Percentiles rank a stretch among this genome's conserved stretches.
These are phyloP conservation scores for Populus davidiana DNA, from an alignment of 345 rosid genomes.

Conservation along the genomic window DNA sequence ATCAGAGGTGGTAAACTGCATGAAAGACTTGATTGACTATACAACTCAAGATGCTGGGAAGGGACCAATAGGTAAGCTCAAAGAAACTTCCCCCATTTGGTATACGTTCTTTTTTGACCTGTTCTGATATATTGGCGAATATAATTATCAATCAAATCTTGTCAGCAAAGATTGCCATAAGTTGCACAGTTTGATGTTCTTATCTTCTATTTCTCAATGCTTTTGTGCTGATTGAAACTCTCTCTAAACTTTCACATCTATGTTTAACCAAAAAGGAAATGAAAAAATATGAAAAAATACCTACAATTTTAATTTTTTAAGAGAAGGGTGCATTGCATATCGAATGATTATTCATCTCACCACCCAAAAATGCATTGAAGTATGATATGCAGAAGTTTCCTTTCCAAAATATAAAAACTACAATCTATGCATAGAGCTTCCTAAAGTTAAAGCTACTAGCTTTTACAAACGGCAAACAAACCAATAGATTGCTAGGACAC, in stretches of 20 bases:
- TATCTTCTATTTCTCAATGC: background rate
- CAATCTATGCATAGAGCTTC: background rate
- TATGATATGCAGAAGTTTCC: background rate
- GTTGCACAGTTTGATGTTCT: background rate
- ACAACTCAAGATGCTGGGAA: conserved; percentile 70
- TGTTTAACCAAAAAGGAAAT: no score
- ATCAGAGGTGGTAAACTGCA: conserved; percentile 96
- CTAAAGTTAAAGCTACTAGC: background rate
- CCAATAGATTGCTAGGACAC: background rate
- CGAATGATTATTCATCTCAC: background rate
- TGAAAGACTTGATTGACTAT: conserved; percentile 99
- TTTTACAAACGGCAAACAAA: background rate
- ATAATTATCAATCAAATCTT: background rate
- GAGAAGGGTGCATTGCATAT: background rate
- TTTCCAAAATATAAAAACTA: background rate
- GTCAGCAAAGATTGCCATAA: background rate
- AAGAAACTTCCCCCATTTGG: background rate
- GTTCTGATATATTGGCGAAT: background rate
- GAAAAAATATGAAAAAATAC: background rate
- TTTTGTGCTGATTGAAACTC: background rate
- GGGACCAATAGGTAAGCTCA: conserved; percentile 91
- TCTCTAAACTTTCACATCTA: background rate
- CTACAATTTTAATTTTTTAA: background rate
- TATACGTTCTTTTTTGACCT: background rate
- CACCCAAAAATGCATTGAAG: background rate